Percentiles rank a stretch among this genome's conserved stretches.
Evolutionary conservation across 306 rosid species (phyloP).

Genomic region (Betula pendula): DNA sequence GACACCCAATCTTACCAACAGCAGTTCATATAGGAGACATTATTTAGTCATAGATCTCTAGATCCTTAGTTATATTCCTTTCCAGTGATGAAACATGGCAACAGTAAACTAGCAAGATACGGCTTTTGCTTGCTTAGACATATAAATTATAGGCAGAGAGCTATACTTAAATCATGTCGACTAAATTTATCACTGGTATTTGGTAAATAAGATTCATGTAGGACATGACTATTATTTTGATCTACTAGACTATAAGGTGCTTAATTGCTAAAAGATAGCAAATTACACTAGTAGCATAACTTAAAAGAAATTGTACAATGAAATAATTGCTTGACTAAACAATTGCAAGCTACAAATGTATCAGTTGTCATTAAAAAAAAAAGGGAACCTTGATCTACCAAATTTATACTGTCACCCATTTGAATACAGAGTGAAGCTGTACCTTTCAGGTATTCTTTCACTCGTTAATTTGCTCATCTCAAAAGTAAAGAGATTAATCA

Average conservation of each 20-base stretch:
- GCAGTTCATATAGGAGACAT: not conserved
- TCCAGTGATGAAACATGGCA: not conserved
- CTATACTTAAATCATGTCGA: not conserved
- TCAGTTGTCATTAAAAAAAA: not conserved
- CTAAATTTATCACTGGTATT: not conserved
- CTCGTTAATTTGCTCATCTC: conserved; percentile 57
- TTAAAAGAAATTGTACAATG: not conserved
- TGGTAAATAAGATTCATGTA: not conserved
- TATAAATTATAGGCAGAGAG: not conserved
- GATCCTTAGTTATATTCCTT: not conserved
- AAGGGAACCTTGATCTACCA: not conserved
- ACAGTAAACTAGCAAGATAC: not conserved
- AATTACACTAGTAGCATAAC: not conserved
- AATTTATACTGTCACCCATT: not conserved
- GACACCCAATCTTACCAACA: not conserved
- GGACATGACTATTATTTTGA: not conserved
- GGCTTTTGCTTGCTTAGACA: not conserved
- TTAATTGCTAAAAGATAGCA: not conserved
- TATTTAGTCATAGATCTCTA: not conserved
- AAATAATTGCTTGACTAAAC: not conserved
- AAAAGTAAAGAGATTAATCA: conserved; percentile 63
- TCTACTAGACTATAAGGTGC: not conserved
- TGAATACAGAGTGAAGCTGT: not conserved
- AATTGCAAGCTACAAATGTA: not conserved
- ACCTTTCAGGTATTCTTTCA: conserved; percentile 84